Evolutionary conservation across 352 stramenopile species (phyloP), one percentile per base, ranked within the genome.

Genomic region (Pseudoperonospora humuli): DNA sequence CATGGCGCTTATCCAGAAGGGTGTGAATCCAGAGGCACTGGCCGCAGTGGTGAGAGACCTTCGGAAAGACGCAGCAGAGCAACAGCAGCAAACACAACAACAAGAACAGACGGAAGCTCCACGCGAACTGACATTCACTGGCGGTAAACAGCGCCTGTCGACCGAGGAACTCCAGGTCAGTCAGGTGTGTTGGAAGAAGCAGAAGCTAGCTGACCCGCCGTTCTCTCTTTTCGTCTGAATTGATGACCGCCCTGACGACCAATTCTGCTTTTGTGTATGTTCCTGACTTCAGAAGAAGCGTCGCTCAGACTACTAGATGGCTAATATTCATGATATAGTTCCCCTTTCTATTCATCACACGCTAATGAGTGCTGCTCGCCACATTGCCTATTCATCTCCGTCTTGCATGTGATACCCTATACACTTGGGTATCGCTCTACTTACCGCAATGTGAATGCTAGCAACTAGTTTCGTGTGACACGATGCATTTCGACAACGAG

Each of bases 1-100:
- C 46, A 75, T 96, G 54, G 67, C 79, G 35, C 68, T 96, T 17
- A 67, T 93, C 38, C 77, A 96, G 54, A 89, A 86, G 41, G 86
- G 86, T 45, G 85, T 95, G 18, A 93, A 95, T 62, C 86, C 86
- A 0, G 86, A 96, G 45, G 83, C 83, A 19, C 61, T 96, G 6
- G 86, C 86, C 17, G 64, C 70, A 21, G 84, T 95, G 11, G 83
- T 96, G n/a, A 88, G 90, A 61, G 84, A 96, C 17, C 64, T 96
- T n/a, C 71, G 80, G 0, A 78, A 70, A 39, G 75, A 87, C n/a
- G 70, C 77, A 27, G 66, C 63, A 15, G 61, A 54, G 14, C 50
- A 58, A 18, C 42, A 49, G 11, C 34, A 29, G n/a, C 3, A 32
- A 14, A 2, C n/a, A 14, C 34, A 29, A 29, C 3, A 32, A 14